Evolutionary conservation across 169 alveolate species (phyloP), one percentile per base, ranked within the genome.

Genomic region (Plasmodium blacklocki): DNA sequence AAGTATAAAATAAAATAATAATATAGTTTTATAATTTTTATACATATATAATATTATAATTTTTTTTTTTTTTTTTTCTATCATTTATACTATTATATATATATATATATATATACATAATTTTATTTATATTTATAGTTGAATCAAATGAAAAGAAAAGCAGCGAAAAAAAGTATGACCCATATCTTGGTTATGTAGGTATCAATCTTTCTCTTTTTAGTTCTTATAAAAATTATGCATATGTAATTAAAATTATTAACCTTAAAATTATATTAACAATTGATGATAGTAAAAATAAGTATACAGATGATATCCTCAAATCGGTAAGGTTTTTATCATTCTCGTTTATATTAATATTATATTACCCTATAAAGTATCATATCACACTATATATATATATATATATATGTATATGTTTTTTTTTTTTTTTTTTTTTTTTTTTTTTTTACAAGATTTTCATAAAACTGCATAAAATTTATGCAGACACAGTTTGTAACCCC

Each of bases 401-500:
- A 0, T 32, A 21, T 58, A 58, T 12, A 50, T n/a, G n/a, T n/a
- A n/a, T n/a, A n/a, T n/a, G n/a, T n/a, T n/a, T n/a, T n/a, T n/a
- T n/a, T n/a, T n/a, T n/a, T n/a, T n/a, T n/a, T n/a, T n/a, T n/a
- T n/a, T n/a, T 7, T 50, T 14, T 12, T 12, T 3, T 7, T 47
- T 15, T 29, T n/a, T 11, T 26, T 59, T 45, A 9, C 60, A 18
- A 76, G 88, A 19, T 76, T 21, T 76, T 76, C 19, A 50, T 47
- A 76, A 76, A 64, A 19, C 32, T 76, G n/a, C 88, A 76, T 58
- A 47, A 49, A 62, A 63, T 76, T n/a, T 76, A 76, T 67, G 74
- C 74, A 19, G 88, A 76, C 43, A 68, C 88, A 7, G 88, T 76
- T 63, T 76, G 88, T 47, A 76, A 76, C 32, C 88, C 88, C 12